A percentile compares a stretch with the other conserved stretches of the same genome.
Evolutionary conservation across 352 stramenopile genomes (phyloP).

Genomic region (Phytophthora tubulina): DNA sequence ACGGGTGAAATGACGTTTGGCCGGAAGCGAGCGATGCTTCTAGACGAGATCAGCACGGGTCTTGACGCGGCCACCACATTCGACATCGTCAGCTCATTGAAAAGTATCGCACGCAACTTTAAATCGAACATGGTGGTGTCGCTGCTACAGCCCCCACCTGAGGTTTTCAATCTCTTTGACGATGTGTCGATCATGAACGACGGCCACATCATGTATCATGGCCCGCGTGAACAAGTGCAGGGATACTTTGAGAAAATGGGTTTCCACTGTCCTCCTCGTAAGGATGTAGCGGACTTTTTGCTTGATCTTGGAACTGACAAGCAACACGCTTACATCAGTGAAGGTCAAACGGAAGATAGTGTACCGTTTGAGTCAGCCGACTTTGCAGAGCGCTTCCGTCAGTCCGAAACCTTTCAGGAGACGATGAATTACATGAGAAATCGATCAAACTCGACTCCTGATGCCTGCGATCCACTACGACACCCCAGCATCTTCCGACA

Average conservation of each 20-base stretch:
- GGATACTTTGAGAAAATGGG: slow-evolving; percentile 62
- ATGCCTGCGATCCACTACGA: slow-evolving; percentile 22
- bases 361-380: slow-evolving; percentile 45
- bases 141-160: slow-evolving; percentile 91
- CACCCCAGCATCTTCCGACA: slow-evolving; percentile 56
- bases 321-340: slow-evolving; percentile 53
- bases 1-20: slow-evolving; percentile 90
- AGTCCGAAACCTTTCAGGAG: slow-evolving; percentile 60
- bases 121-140: slow-evolving; percentile 76
- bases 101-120: slow-evolving; percentile 56
- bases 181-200: slow-evolving; percentile 93
- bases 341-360: neutral
- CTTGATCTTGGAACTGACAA: slow-evolving; percentile 65
- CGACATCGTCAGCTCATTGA: slow-evolving; percentile 65
- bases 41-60: slow-evolving; percentile 85
- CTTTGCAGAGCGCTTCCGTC: slow-evolving; percentile 60
- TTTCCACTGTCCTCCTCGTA: slow-evolving; percentile 54
- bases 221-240: slow-evolving; percentile 42
- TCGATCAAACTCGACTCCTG: slow-evolving; percentile 11
- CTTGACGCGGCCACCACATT: slow-evolving; percentile 66
- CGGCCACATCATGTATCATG: slow-evolving; percentile 90
- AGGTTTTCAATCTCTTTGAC: slow-evolving; percentile 96
- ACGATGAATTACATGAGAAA: slow-evolving; percentile 56
- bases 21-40: slow-evolving; percentile 70
- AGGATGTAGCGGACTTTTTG: slow-evolving; percentile 66